Base-by-base conservation (phyloP, 1,284 basidiomycete species). In the Meira miltonrushii region DNA sequence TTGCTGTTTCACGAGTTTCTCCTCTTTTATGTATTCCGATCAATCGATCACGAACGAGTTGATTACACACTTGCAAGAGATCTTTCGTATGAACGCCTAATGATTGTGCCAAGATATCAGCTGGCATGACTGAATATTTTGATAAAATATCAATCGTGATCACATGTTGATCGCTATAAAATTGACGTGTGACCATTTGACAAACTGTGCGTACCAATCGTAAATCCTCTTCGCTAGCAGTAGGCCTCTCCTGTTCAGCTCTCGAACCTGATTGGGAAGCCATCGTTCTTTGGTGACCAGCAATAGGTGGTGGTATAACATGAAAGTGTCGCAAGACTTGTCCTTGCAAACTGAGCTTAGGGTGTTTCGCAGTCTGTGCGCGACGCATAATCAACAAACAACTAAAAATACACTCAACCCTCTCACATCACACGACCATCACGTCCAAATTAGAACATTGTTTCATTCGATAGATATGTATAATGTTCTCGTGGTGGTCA, bases 71-170 rank as follows among this genome's bases (percentile, higher is more conserved):
- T 80, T 93, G 94, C 78, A 90, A 88, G 65, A 97, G 82, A 79
- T 98, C 95, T 77, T 93, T 94, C n/a, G 88, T 84, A 74, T 89
- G 87, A 61, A 95, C 82, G 2, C 90, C 90, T 81, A 94, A 86
- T 61, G 88, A 83, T 57, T 88, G 87, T 10, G 91, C 90, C 72
- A 97, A 82, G 66, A 93, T 89, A 78, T 94, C 92, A 78, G 92
- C 90, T 78, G 91, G 90, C 74, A 92, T 39, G 21, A 93, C 90
- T 69, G 88, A 86, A 80, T 92, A 87, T 67, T 88, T 86, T 65
- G 91, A 86, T 74, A 98, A 86, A 80, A 93, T 88, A 80, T 97
- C 92, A 82, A 97, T 82, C 58, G 96, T 86, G 64, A 97, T 88
- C 67, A 88, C 89, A 78, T 86, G 92, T 72, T 89, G 89, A 60